phyloP scores from a whole-genome alignment of 768 basidiomycete genomes.

The Mrakia hoshinonis region DNA sequence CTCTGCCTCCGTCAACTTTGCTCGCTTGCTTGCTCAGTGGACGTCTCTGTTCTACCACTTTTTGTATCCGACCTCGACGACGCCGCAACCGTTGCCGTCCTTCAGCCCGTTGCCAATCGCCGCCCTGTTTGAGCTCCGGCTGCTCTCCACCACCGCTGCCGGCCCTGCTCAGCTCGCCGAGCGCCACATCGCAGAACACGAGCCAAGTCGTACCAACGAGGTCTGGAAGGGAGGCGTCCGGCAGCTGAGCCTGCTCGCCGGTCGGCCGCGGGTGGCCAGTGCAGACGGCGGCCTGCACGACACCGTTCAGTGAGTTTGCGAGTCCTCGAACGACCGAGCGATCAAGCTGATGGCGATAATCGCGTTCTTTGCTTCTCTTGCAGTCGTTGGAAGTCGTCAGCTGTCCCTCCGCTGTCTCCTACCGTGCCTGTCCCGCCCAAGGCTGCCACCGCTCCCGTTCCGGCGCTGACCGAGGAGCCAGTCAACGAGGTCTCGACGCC shows the following conservation, averaged over 20 bases:
- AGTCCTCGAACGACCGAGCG: neutral
- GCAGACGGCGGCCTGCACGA: neutral
- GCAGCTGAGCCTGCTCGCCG: conserved; percentile 5
- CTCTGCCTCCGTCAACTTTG: no score
- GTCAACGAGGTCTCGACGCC: neutral
- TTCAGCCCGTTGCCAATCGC: neutral
- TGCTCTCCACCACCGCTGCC: neutral
- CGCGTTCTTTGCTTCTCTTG: neutral
- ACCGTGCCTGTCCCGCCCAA: neutral
- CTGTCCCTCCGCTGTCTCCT: neutral
- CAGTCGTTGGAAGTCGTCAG: neutral
- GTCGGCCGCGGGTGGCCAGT: neutral
- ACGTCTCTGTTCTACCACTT: neutral
- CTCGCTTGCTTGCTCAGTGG: neutral
- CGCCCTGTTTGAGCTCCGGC: neutral
- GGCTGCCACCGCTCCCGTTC: neutral
- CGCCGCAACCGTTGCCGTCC: neutral
- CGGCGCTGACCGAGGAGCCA: neutral
- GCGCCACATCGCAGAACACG: neutral
- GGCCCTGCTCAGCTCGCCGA: no score
- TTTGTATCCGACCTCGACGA: neutral
- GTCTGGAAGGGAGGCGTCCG: conserved; percentile 6
- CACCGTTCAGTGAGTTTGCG: neutral
- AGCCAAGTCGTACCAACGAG: neutral
- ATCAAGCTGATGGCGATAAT: neutral